Evolutionary conservation across 1,284 basidiomycete species (phyloP), one percentile per base, ranked within the genome.

Genomic region (Peniophora sp.): DNA sequence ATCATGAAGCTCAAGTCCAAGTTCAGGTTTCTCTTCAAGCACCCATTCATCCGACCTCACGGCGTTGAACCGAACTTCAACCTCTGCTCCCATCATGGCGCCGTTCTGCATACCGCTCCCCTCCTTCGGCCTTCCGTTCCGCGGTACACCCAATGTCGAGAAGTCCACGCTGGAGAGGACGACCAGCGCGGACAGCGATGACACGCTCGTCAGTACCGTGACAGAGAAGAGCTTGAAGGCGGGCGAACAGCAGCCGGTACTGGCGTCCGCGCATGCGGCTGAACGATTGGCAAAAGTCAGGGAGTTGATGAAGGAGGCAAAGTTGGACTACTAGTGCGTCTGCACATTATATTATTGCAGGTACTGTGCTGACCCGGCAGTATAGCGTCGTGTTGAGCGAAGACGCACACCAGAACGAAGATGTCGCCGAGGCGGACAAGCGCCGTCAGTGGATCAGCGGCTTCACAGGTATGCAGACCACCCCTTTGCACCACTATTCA

Each of bases 341-440:
- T 41, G 34, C 5, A 14, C 3, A 20, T 2, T 41, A 47, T 41
- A 50, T 55, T 49, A 23, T 17, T 44, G 49, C 51, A 11, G 46
- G 45, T 43, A 52, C 47, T 51, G 14, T 18, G 17, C 22, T 24
- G 12, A 36, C 10, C 18, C 24, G 10, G 18, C 3, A 18, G 3
- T 32, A 6, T 57, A 86, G 83, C 58, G 62, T 88, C 51, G 71
- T 96, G 32, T 89, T 91, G 1, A 85, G 80, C 49, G 89, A 92
- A 63, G 93, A 97, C 64, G 86, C 92, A 10, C 93, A 97, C 64
- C 83, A 83, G 52, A 93, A 91, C 3, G 94, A 97, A 65, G 92
- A 91, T 56, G 85, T 94, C 11, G 83, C 90, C 8, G 66, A 75
- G 6, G 81, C 83, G 47, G 92, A 97, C 63, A 87, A 88, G 64